Base-by-base conservation (phyloP, 257 asterid genomes). In the Perilla frutescens region DNA sequence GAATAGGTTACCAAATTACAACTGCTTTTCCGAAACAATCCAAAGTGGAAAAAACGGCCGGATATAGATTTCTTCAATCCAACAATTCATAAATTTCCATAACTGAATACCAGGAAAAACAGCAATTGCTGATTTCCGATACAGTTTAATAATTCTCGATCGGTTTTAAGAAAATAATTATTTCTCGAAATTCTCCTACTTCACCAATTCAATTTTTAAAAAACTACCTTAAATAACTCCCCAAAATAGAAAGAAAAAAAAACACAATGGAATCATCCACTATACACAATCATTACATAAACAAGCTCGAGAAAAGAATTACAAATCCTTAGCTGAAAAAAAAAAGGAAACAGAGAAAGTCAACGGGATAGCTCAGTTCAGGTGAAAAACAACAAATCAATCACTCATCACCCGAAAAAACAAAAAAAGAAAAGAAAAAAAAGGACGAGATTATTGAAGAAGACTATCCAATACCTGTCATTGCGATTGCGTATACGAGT, bases 401-500 rank as follows among this genome's bases (percentile, higher is more conserved):
- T 10, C 20, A 57, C 63, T 5, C 43, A 20, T 11, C 56, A 13
- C 56, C 56, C 20, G 4, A 8, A n/a, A 36, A 2, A n/a, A n/a
- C n/a, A n/a, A n/a, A n/a, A n/a, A n/a, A n/a, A n/a, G n/a, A n/a
- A n/a, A n/a, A n/a, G n/a, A n/a, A 6, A 10, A 11, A 50, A 59
- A 13, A 7, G 4, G 14, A 7, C 14, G 72, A 56, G 29, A 45
- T 63, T 45, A 29, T 34, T 20, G 40, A 47, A 37, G 59, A 60
- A 60, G 26, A 15, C 15, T 41, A 20, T 48, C 7, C 64, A 13
- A 56, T 77, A 77, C 77, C 80, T 76, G 66, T 8, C 59, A 60
- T 60, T 26, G 75, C 48, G 48, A 37, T 11, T 72, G 62, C 62
- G 39, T 7, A 26, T 7, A 68, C 62, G 50, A 5, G 14, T 36